Evolutionary conservation across 2,329 filamentous ascomycete species (phyloP), one percentile per base, ranked within the genome.

Genomic region (Neurospora crassa): DNA sequence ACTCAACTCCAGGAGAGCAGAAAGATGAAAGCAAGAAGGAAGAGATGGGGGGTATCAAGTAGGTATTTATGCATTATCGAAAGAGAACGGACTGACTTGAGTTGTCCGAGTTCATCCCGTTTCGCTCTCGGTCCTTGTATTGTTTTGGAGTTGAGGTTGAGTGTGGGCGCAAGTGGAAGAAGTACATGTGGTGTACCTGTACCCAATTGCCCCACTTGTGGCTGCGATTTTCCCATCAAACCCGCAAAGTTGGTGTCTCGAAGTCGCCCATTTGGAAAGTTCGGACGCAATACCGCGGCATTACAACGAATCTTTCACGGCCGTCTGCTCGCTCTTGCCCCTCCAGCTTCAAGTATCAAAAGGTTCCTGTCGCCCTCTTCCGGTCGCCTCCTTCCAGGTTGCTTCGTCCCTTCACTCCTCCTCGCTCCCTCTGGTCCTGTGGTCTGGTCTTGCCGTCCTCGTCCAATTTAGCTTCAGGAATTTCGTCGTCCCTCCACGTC

Each of bases 61-160:
- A n/a, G n/a, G n/a, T 63, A 63, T 63, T 73, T 73, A 72, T 72
- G 1, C 69, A 41, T 70, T 70, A 67, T 37, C 11, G 40, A 34
- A 41, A 34, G 43, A n/a, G 42, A 67, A 67, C 34, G 43, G 40
- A 40, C 59, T 68, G 41, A 67, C n/a, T 43, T 68, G 34, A 69
- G 14, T 43, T 72, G 73, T 72, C 69, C 68, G 45, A 74, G 71
- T 72, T 70, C 41, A 40, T 40, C 40, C 40, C 40, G 40, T 37
- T 37, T 40, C 5, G 67, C 53, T 53, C 47, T 71, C 67, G 47
- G 67, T 71, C 10, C 63, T 43, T 40, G 34, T 24, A 24, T 45
- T 69, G n/a, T 69, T 69, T 69, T 69, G 42, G 42, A 59, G 29
- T 69, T 45, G 37, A 63, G 45, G 37, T 40, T 16, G 10, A 63